Evolutionary conservation across 2,329 filamentous ascomycete species (phyloP), one percentile per base, ranked within the genome.

Genomic region (Dactylellina parvicollis): DNA sequence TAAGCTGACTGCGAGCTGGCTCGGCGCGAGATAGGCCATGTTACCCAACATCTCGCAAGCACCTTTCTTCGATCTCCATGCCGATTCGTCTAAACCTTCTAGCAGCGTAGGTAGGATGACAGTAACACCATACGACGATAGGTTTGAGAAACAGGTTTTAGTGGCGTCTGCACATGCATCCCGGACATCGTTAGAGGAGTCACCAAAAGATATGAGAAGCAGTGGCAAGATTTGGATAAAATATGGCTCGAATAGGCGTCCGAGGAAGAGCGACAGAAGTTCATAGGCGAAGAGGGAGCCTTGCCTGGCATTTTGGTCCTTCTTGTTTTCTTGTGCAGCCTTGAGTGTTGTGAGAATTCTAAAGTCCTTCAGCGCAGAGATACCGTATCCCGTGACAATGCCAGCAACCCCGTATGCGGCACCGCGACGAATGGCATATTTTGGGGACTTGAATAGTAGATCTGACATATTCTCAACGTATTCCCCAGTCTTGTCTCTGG

Each of bases 31-130:
- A 80, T 99, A 99, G 3, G 95, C 96, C 95, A 99, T 99, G 75
- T 95, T 95, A 80, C 95, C 95, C 12, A 99, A 86, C 24, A 96
- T 89, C 80, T 99, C 95, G 79, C 95, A 99, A 60, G 95, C 95
- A 77, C 96, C 95, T 83, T 96, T 96, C 82, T 99, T 98, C 83
- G 92, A 98, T 79, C 95, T 90, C 95, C 95, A 99, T 80, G 98
- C 94, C 59, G 91, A 88, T 76, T 99, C 95, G 75, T 98, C 93
- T 8, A 99, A 87, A 67, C 96, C 95, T 76, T 95, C 89, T 1
- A 99, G 86, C 5, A 99, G 86, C 10, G 91, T 96, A 2, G 95
- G 95, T 76, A 99, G 84, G 75, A 99, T 93, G 79, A 95, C 87
- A 82, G 96, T 96, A 70, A 99, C 96, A 80, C 95, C 95, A 78